These are phyloP conservation scores for Thyridium curvatum DNA, from an alignment of 2,329 filamentous ascomycete species.

Conservation along the genomic window DNA sequence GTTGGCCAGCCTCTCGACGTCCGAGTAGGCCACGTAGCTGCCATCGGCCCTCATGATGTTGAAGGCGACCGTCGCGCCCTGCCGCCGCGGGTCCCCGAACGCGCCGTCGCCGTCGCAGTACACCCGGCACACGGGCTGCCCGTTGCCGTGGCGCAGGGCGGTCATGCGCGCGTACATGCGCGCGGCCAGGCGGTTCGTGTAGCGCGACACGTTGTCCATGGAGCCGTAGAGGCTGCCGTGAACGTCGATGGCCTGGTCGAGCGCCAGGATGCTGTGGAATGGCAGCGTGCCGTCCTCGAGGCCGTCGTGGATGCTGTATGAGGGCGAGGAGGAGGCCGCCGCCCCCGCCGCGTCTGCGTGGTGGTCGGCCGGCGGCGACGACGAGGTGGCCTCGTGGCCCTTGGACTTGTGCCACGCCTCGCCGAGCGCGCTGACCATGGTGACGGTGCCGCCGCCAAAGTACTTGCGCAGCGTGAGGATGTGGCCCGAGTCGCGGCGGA, in stretches of 20 bases:
- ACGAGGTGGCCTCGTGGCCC: conserved; percentile 23
- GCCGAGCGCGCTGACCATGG: conserved; percentile 48
- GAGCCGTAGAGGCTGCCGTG: conserved; percentile 50
- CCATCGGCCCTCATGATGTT: conserved; percentile 51
- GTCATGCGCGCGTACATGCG: conserved; percentile 40
- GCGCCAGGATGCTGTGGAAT: conserved; percentile 58
- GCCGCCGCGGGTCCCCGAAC: conserved; percentile 44
- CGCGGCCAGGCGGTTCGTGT: conserved; percentile 48
- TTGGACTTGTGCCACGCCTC: conserved; percentile 50
- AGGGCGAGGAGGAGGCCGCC: neutral
- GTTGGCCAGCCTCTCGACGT: conserved; percentile 54
- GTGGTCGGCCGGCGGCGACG: neutral
- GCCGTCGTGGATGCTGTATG: conserved; percentile 46
- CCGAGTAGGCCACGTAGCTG: conserved; percentile 45
- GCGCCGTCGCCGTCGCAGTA: conserved; percentile 42
- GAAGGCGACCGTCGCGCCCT: conserved; percentile 59
- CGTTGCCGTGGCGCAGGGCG: conserved; percentile 46
- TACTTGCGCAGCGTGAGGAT: conserved; percentile 50
- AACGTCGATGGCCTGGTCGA: conserved; percentile 51
- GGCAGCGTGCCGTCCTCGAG: conserved; percentile 63
- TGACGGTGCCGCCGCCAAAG: conserved; percentile 63
- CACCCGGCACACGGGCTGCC: conserved; percentile 41
- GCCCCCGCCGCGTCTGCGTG: neutral
- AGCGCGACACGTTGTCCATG: conserved; percentile 51
- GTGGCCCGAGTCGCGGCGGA: conserved; percentile 48